Evolutionary conservation across 495 filamentous ascomycete species (phyloP).

Genomic region (Chaetomium tenue): DNA sequence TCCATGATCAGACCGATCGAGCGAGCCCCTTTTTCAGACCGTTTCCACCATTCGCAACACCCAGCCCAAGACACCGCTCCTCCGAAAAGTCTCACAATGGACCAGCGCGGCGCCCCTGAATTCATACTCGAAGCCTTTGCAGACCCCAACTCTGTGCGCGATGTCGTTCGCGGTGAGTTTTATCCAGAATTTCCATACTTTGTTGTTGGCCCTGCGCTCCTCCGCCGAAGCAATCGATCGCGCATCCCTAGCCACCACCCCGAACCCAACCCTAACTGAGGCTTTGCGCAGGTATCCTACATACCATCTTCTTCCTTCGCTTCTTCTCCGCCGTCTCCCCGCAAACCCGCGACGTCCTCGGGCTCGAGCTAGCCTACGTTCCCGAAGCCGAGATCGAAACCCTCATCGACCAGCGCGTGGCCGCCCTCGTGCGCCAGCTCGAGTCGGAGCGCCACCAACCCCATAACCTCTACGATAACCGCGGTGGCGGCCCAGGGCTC

Average conservation of each 20-base stretch:
- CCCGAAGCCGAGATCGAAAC: slow-evolving; percentile 88
- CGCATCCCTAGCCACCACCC: not conserved
- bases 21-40: not conserved
- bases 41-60: not conserved
- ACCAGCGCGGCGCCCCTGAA: slow-evolving; percentile 64
- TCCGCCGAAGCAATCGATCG: slow-evolving; percentile 13
- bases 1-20: not conserved
- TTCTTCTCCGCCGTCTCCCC: slow-evolving; percentile 87
- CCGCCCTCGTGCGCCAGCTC: slow-evolving; percentile 66
- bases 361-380: slow-evolving; percentile 85
- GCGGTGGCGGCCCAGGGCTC: slow-evolving; percentile 16
- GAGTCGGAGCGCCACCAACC: slow-evolving; percentile 47
- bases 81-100: slow-evolving; percentile 40
- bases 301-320: slow-evolving; percentile 98
- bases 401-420: slow-evolving; percentile 83
- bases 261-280: not conserved
- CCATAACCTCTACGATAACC: slow-evolving; percentile 18
- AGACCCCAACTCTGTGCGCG: slow-evolving; percentile 76
- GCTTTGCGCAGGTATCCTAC: slow-evolving; percentile 68
- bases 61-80: slow-evolving; percentile 4
- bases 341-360: slow-evolving; percentile 84
- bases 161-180: slow-evolving; percentile 81
- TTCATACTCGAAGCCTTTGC: slow-evolving; percentile 83
- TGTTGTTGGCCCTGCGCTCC: not conserved
- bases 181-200: not conserved